These are phyloP conservation scores for Simplicillium aogashimaense DNA, from an alignment of 2,329 filamentous ascomycete genomes.

Conservation along the genomic window DNA sequence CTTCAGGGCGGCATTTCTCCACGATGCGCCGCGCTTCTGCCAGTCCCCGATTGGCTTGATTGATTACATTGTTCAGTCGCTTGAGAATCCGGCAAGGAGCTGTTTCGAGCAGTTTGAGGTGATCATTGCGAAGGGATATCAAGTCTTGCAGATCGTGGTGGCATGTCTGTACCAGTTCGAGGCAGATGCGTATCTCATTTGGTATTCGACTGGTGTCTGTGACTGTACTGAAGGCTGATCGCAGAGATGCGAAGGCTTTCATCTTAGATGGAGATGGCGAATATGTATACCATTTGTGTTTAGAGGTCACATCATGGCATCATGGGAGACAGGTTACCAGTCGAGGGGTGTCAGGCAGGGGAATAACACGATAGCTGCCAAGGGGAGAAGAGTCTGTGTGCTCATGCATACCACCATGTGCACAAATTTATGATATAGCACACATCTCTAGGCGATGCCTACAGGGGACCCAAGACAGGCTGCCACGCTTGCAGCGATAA, in stretches of 20 bases:
- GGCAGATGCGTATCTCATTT: constrained; percentile 14
- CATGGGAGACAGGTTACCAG: background rate
- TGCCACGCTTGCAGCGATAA: too few species aligned
- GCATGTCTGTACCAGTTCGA: constrained; percentile 21
- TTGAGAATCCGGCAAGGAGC: constrained; percentile 14
- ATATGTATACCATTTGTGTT: background rate
- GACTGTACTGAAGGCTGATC: background rate
- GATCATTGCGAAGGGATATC: constrained; percentile 18
- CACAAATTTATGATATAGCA: too few species aligned
- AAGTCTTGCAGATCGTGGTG: constrained; percentile 20
- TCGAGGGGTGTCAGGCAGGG: too few species aligned
- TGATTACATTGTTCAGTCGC: constrained; percentile 18
- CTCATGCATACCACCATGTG: too few species aligned
- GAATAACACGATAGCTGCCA: too few species aligned
- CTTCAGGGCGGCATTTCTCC: constrained; percentile 17
- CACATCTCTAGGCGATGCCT: too few species aligned
- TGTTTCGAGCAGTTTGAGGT: constrained; percentile 12
- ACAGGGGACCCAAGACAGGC: too few species aligned
- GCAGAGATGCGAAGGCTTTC: constrained; percentile 3
- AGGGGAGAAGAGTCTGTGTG: too few species aligned
- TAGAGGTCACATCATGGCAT: background rate
- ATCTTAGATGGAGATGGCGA: background rate
- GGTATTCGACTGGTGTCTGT: constrained; percentile 16
- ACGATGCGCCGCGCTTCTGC: constrained; percentile 17
- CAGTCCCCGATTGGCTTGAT: constrained; percentile 15